These are phyloP conservation scores for Ophioceras dolichostomum DNA, from an alignment of 2,329 filamentous ascomycete genomes.

Conservation along the genomic window DNA sequence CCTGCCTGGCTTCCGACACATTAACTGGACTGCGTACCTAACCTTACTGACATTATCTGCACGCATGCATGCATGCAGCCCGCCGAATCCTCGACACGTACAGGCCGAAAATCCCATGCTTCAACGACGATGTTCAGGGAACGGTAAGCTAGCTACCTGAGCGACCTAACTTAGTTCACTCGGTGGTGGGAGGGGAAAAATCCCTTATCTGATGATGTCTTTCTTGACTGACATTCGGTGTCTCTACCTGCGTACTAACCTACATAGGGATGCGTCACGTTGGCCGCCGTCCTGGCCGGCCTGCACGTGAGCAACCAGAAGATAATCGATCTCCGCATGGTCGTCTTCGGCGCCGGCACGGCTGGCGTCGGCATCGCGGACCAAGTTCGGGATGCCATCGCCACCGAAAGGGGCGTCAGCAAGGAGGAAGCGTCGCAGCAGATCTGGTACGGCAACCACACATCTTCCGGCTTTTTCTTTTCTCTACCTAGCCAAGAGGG, in stretches of 20 bases:
- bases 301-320: conserved; percentile 56
- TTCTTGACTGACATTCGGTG: no score
- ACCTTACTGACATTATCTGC: no score
- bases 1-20: no score
- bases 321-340: conserved; percentile 55
- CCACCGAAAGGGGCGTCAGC: conserved; percentile 49
- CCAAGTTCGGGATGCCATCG: conserved; percentile 70
- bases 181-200: no score
- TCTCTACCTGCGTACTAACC: no score
- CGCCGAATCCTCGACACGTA: conserved; percentile 67
- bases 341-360: conserved; percentile 71
- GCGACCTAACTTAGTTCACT: no score
- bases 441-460: conserved; percentile 48
- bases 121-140: conserved; percentile 86
- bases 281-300: conserved; percentile 70
- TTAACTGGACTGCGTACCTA: no score
- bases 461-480: background rate
- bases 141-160: no score
- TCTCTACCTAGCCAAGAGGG: no score
- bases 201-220: no score
- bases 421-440: conserved; percentile 67
- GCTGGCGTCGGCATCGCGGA: conserved; percentile 81
- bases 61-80: conserved; percentile 33
- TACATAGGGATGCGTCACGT: conserved; percentile 78
- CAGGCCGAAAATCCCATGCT: conserved; percentile 61